Evolutionary conservation across 176 grass and related monocot genomes (phyloP).

Genomic region (Bothriochloa decipiens): DNA sequence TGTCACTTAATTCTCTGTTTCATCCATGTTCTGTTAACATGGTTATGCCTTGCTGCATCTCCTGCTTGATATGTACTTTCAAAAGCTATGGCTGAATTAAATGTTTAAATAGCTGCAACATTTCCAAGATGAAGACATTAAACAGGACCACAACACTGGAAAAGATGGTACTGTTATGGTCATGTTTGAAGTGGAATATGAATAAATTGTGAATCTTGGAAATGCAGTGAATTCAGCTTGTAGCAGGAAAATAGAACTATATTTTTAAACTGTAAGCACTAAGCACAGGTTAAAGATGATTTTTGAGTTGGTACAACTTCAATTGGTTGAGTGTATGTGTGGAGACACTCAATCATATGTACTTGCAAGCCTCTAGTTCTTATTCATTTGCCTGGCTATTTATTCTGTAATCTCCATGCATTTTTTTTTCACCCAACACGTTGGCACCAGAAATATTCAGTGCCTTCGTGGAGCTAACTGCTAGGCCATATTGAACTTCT

Average conservation of each 20-base stretch:
- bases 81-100: conserved; percentile 31
- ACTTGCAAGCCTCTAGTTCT: not conserved
- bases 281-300: conserved; percentile 9
- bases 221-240: conserved; percentile 84
- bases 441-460: conserved; percentile 39
- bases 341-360: conserved; percentile 17
- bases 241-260: conserved; percentile 78
- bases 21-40: conserved; percentile 25
- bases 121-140: conserved; percentile 90
- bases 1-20: not conserved
- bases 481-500: not conserved
- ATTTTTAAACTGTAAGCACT: conserved; percentile 45
- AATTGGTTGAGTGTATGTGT: conserved; percentile 34
- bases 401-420: not conserved
- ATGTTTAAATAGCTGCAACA: conserved; percentile 70
- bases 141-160: conserved; percentile 91
- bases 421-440: conserved; percentile 32
- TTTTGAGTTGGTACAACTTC: conserved; percentile 31
- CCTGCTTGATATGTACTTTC: conserved; percentile 8
- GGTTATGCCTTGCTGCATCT: not conserved
- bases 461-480: not conserved
- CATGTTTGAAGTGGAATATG: conserved; percentile 85
- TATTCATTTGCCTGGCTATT: not conserved
- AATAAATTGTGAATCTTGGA: conserved; percentile 70
- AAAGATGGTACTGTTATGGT: conserved; percentile 87